Conservation (phyloP, 2,329 filamentous ascomycete genomes). For the Scorias spongiosa region DNA sequence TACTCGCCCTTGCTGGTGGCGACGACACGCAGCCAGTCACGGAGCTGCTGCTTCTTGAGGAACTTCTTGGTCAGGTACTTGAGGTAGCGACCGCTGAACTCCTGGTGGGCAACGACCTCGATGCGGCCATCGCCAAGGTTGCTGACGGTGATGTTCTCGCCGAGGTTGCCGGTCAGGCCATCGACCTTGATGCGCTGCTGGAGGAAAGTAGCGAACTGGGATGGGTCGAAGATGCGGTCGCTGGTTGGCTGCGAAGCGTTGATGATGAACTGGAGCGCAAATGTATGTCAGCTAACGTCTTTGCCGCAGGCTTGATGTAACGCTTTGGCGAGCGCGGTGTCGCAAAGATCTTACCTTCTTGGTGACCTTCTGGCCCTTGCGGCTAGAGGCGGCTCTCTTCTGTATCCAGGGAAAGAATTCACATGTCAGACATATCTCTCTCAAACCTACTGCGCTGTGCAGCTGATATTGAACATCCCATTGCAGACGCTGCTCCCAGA, state of each 20-base stretch:
- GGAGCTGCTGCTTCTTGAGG: constrained; percentile 99
- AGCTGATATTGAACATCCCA: constrained; percentile 12
- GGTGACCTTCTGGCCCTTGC: constrained; percentile 53
- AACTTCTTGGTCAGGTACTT: constrained; percentile 99
- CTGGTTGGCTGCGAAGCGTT: constrained; percentile 94
- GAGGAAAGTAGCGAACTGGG: constrained; percentile 99
- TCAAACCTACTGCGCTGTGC: constrained; percentile 72
- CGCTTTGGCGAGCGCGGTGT: background rate
- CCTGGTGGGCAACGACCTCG: constrained; percentile 92
- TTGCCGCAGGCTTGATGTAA: background rate
- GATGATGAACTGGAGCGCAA: constrained; percentile 69
- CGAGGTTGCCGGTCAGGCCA: constrained; percentile 94
- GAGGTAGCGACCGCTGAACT: constrained; percentile 96
- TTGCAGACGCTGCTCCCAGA: constrained; percentile 11
- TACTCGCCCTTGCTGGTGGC: constrained; percentile 96
- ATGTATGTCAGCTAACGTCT: background rate
- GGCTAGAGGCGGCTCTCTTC: constrained; percentile 39
- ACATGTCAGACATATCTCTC: constrained; percentile 8
- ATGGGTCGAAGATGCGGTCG: constrained; percentile 99
- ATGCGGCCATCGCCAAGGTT: constrained; percentile 94
- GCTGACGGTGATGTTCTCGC: constrained; percentile 78
- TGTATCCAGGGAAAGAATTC: constrained; percentile 32
- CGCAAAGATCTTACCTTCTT: constrained; percentile 51
- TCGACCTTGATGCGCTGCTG: constrained; percentile 99
- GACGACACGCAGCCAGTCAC: constrained; percentile 98